Evolutionary conservation across 1,284 basidiomycete species (phyloP).

Genomic region (Sporisorium reilianum): DNA sequence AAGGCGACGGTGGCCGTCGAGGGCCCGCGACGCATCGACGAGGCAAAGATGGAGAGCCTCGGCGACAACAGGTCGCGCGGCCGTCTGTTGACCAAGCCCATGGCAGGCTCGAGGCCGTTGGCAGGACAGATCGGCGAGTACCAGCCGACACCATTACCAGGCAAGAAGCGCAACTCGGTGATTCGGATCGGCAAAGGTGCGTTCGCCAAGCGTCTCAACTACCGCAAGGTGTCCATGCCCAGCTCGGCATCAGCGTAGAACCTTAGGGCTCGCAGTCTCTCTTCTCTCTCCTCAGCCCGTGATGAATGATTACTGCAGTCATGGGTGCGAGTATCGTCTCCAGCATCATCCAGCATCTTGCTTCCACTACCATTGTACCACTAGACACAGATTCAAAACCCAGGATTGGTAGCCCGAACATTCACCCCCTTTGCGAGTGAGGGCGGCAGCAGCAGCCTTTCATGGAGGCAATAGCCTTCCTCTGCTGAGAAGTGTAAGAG

Average conservation of each 20-base stretch:
- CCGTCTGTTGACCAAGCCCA: slow-evolving; percentile 52
- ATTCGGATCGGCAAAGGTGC: slow-evolving; percentile 64
- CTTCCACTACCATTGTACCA: slow-evolving; percentile 31
- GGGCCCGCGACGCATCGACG: slow-evolving; percentile 51
- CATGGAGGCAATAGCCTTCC: too few relatives aligned
- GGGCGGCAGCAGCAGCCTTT: too few relatives aligned
- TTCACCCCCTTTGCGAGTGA: too few relatives aligned
- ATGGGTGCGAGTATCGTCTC: neutral
- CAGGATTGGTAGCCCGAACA: slow-evolving; percentile 11
- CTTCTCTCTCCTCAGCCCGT: neutral
- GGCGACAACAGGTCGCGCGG: slow-evolving; percentile 49
- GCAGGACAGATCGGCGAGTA: slow-evolving; percentile 45
- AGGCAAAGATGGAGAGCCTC: slow-evolving; percentile 30
- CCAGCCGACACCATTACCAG: slow-evolving; percentile 40
- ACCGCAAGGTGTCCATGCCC: slow-evolving; percentile 39
- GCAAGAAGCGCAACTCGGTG: slow-evolving; percentile 57
- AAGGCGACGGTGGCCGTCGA: slow-evolving; percentile 55
- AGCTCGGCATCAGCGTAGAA: slow-evolving; percentile 5
- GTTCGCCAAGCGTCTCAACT: slow-evolving; percentile 61
- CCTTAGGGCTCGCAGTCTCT: neutral
- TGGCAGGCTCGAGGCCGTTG: slow-evolving; percentile 35
- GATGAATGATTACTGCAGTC: too few relatives aligned
- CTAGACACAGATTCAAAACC: slow-evolving; percentile 15
- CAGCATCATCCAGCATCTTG: slow-evolving; percentile 7
- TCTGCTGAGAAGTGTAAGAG: neutral